Evolutionary conservation across 495 filamentous ascomycete genomes (phyloP).

Genomic region (Hypoxylon fuscum): DNA sequence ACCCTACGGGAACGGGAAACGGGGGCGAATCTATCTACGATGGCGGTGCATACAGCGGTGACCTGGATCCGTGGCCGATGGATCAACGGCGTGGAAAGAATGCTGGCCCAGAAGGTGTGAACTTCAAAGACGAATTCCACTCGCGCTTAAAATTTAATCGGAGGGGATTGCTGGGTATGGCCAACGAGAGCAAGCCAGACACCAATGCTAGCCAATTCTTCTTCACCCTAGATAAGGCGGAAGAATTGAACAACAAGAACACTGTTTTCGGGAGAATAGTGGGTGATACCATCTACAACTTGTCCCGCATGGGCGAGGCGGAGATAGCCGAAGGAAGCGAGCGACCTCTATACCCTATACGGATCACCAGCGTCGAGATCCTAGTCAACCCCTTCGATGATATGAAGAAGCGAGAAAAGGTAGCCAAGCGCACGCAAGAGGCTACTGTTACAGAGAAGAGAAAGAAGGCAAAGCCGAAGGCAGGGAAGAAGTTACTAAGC

Average conservation of each 20-base stretch:
- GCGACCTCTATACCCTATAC: slow-evolving; percentile 85
- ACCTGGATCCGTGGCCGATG: slow-evolving; percentile 68
- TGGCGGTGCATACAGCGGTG: slow-evolving; percentile 76
- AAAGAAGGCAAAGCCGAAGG: slow-evolving; percentile 75
- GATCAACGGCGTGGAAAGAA: slow-evolving; percentile 67
- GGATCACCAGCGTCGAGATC: slow-evolving; percentile 80
- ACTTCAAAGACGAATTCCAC: slow-evolving; percentile 91
- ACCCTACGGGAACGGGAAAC: slow-evolving; percentile 83
- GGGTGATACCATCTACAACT: slow-evolving; percentile 94
- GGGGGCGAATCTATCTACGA: slow-evolving; percentile 93
- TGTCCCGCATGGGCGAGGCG: slow-evolving; percentile 89
- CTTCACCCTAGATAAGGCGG: slow-evolving; percentile 82
- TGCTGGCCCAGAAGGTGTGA: slow-evolving; percentile 62
- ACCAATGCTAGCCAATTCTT: slow-evolving; percentile 97
- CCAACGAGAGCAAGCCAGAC: slow-evolving; percentile 76
- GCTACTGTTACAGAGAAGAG: slow-evolving; percentile 64
- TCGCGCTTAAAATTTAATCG: slow-evolving; percentile 91
- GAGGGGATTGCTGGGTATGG: slow-evolving; percentile 92
- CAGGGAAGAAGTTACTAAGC: slow-evolving; percentile 82
- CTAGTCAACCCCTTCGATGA: slow-evolving; percentile 90
- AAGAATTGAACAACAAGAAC: slow-evolving; percentile 87
- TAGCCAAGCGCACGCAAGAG: slow-evolving; percentile 52
- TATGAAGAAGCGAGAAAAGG: slow-evolving; percentile 75
- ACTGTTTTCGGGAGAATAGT: slow-evolving; percentile 93
- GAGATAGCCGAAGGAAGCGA: slow-evolving; percentile 85